Evolutionary conservation across 1,139 yeast species (phyloP), one percentile per base, ranked within the genome.

Genomic region (Yamadazyma sp.): DNA sequence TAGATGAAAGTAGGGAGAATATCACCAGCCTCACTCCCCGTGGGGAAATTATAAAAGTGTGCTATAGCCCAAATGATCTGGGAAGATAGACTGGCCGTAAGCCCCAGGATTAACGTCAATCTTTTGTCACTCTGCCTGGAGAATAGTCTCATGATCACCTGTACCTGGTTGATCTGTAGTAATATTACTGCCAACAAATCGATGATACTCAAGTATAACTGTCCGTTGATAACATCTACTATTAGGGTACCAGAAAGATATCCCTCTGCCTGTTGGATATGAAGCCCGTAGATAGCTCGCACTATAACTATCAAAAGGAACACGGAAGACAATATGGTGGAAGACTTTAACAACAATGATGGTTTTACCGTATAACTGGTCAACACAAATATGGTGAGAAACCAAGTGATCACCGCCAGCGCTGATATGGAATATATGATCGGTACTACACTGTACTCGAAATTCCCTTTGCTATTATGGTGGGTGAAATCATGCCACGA

Each of bases 1-100:
- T 87, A 88, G 12, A 83, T 83, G 55, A 88, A 83, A 0, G 95
- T 91, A 0, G 95, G 89, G 11, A 87, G 55, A 10, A 87, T 81
- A 17, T 81, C 78, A 9, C 77, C 72, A 9, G 78, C 75, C 41
- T 75, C 76, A 38, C 64, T 62, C 12, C 58, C 66, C 3, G 54
- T 59, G 2, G 43, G 40, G 41, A 66, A 65, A 0, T 48, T 44
- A 31, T 75, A 62, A 53, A 83, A 81, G 9, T 76, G 75, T 5
- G 89, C 70, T 1, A 83, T 69, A 0, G 81, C 88, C 88, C 91
- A 84, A 8, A 86, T 69, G 1, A 79, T 69, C 53, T 85, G 87
- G 1, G 88, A 75, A 0, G 77, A 60, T 3, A 83, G 51, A 4
- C 83, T 72, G 2, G 87, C 66, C 0, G 69, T 47, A 0, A 78